These are phyloP conservation scores for Trifolium dubium DNA, from an alignment of 306 rosid species.

Conservation along the genomic window DNA sequence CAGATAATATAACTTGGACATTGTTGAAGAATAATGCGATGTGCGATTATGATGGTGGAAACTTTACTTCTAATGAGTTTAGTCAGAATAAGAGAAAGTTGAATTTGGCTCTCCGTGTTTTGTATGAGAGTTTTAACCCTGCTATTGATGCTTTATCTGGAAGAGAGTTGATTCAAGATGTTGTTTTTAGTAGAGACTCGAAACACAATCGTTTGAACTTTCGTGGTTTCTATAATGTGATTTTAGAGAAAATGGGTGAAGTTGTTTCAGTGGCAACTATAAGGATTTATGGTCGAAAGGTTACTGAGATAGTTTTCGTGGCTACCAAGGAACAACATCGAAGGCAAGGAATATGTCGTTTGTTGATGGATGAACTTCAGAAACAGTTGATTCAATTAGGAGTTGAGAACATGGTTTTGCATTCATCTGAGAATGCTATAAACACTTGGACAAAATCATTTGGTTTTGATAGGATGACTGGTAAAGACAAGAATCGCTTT, in stretches of 20 bases:
- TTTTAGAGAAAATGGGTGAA: slow-evolving; percentile 55
- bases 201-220: slow-evolving; percentile 49
- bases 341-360: slow-evolving; percentile 62
- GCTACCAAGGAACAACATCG: slow-evolving; percentile 57
- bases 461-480: slow-evolving; percentile 54
- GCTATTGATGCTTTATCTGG: slow-evolving; percentile 4
- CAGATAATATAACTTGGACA: slow-evolving; percentile 59
- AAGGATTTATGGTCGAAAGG: slow-evolving; percentile 53
- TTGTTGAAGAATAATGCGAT: slow-evolving; percentile 38
- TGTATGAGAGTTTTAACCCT: slow-evolving; percentile 67
- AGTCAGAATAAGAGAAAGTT: slow-evolving; percentile 44
- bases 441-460: slow-evolving; percentile 62
- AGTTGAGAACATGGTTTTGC: slow-evolving; percentile 62
- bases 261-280: slow-evolving; percentile 52
- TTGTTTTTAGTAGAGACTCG: slow-evolving; percentile 56
- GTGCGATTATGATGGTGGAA: neutral
- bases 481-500: slow-evolving; percentile 34
- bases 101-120: slow-evolving; percentile 47
- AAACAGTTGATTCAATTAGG: slow-evolving; percentile 49
- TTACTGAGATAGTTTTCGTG: slow-evolving; percentile 74
- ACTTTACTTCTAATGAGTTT: neutral
- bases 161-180: slow-evolving; percentile 49
- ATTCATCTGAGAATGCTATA: slow-evolving; percentile 48
- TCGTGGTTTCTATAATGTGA: slow-evolving; percentile 59
- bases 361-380: slow-evolving; percentile 66